Evolutionary conservation across 768 basidiomycete species (phyloP).

Genomic region (Sarcomyxa edulis): DNA sequence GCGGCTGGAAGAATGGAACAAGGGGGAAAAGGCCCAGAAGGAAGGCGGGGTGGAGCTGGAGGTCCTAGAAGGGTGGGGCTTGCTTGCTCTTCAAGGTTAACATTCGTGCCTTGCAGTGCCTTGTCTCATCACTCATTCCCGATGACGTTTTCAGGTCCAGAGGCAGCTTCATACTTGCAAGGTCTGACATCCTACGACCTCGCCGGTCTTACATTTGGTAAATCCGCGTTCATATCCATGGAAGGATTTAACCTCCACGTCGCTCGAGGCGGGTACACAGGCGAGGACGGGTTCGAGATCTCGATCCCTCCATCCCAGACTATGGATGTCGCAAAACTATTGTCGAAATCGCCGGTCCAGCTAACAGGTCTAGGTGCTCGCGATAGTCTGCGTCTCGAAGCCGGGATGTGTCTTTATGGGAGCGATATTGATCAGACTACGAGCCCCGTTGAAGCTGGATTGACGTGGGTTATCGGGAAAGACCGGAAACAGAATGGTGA

Average conservation of each 20-base stretch:
- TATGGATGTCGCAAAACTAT: slow-evolving; percentile 62
- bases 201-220: slow-evolving; percentile 73
- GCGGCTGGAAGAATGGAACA: slow-evolving; percentile 77
- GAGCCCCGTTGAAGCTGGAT: slow-evolving; percentile 84
- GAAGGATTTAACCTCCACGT: slow-evolving; percentile 80
- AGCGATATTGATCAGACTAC: slow-evolving; percentile 87
- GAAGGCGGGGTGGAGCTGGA: slow-evolving; percentile 73
- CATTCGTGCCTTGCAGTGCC: neutral
- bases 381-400: slow-evolving; percentile 92
- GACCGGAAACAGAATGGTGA: slow-evolving; percentile 63
- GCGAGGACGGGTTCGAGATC: slow-evolving; percentile 98
- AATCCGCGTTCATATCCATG: slow-evolving; percentile 74
- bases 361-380: slow-evolving; percentile 89
- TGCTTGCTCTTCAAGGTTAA: slow-evolving; percentile 86
- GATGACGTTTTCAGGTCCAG: slow-evolving; percentile 51
- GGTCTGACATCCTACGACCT: slow-evolving; percentile 72
- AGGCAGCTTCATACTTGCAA: slow-evolving; percentile 78
- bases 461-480: slow-evolving; percentile 93
- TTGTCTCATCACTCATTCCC: neutral
- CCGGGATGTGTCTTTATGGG: slow-evolving; percentile 96
- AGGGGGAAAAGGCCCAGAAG: slow-evolving; percentile 35
- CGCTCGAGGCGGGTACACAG: slow-evolving; percentile 94
- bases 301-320: slow-evolving; percentile 82
- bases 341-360: slow-evolving; percentile 62
- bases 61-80: slow-evolving; percentile 77